Percentiles rank a stretch among this genome's conserved stretches.
These are phyloP conservation scores for Rhizoclosmatium sp. DNA, from an alignment of 192 early-diverging fungal genomes.

Conservation along the genomic window DNA sequence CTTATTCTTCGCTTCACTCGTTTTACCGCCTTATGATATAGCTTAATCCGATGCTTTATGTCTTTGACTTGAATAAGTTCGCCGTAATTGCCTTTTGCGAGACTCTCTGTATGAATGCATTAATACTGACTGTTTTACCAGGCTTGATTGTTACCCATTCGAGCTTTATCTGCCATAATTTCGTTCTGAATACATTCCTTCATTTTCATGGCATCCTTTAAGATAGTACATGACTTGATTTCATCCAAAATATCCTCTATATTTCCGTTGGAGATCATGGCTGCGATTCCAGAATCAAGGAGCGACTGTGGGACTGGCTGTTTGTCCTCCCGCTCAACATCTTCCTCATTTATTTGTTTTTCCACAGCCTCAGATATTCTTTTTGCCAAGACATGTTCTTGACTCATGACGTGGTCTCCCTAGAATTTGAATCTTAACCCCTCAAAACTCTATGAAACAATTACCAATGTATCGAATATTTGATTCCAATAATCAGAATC, in stretches of 20 bases:
- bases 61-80: conserved; percentile 16
- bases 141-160: conserved; percentile 5
- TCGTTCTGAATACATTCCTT: conserved; percentile 17
- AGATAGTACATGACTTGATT: conserved; percentile 6
- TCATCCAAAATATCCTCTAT: conserved; percentile 11
- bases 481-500: conserved; percentile 93
- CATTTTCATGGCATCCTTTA: neutral
- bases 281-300: neutral
- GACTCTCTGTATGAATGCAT: neutral
- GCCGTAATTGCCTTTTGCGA: conserved; percentile 3
- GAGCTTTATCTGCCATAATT: conserved; percentile 20
- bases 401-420: conserved; percentile 27
- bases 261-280: neutral
- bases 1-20: conserved; percentile 14
- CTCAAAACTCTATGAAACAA: neutral
- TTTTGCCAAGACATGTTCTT: conserved; percentile 29
- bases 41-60: conserved; percentile 10
- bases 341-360: conserved; percentile 22
- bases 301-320: neutral
- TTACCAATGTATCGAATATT: conserved; percentile 65
- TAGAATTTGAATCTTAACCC: neutral
- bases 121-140: neutral
- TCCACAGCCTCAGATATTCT: conserved; percentile 29
- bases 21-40: conserved; percentile 12
- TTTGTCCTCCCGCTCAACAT: neutral